phyloP scores from a whole-genome alignment of 169 alveolate species.

The Haemoproteus tartakovskyi region DNA sequence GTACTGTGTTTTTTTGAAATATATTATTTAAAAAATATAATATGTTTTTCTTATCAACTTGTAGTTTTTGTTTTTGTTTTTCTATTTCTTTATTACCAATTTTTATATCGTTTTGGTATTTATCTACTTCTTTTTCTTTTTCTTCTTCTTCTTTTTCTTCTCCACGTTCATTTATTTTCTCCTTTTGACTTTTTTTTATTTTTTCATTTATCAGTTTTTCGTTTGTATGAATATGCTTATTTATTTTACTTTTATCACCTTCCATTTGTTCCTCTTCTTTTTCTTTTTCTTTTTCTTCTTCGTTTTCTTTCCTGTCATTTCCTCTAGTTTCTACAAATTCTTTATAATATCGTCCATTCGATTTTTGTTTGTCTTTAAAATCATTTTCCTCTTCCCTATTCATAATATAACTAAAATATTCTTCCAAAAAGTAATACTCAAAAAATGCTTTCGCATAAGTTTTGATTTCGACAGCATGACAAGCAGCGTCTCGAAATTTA shows the following conservation, averaged over 20 bases:
- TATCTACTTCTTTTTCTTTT: background rate
- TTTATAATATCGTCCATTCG: background rate
- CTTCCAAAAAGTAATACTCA: slow-evolving; percentile 23
- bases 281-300: background rate
- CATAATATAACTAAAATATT: slow-evolving; percentile 4
- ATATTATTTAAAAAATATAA: too few relatives aligned
- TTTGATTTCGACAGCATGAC: slow-evolving; percentile 54
- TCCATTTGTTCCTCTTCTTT: background rate
- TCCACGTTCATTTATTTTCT: background rate
- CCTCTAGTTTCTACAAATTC: too few relatives aligned
- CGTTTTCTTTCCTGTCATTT: too few relatives aligned
- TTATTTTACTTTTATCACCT: background rate
- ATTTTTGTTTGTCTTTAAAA: too few relatives aligned
- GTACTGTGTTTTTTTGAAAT: background rate
- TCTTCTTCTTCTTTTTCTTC: background rate
- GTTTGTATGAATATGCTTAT: background rate
- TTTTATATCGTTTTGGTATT: background rate
- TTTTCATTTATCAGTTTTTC: too few relatives aligned
- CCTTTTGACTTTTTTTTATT: background rate
- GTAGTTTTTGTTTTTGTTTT: too few relatives aligned
- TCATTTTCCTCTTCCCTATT: background rate
- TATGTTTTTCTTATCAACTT: too few relatives aligned
- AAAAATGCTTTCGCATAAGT: slow-evolving; percentile 59
- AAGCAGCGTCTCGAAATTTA: slow-evolving; percentile 28
- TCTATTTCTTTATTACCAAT: background rate